Percentiles rank a stretch among this genome's conserved stretches.
These are phyloP conservation scores for Flaveria linearis DNA, from an alignment of 129 eudicot genomes.

Conservation along the genomic window DNA sequence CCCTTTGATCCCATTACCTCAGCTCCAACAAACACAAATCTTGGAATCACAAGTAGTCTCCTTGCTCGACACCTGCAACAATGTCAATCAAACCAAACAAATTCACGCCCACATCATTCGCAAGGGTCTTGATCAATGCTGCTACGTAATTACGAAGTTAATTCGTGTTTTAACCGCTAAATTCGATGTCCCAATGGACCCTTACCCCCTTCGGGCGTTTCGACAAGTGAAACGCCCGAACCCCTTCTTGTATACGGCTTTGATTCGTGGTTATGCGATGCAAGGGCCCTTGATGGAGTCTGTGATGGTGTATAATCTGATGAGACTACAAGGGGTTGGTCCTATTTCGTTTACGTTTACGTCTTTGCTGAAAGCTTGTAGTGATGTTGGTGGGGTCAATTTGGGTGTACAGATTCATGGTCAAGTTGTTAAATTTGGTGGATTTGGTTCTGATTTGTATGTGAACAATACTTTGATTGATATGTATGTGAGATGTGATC, in stretches of 20 bases:
- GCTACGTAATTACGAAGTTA: slow-evolving; percentile 58
- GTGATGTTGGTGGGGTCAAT: slow-evolving; percentile 28
- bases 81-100: slow-evolving; percentile 43
- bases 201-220: slow-evolving; percentile 49
- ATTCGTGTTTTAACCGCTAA: slow-evolving; percentile 46
- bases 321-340: slow-evolving; percentile 53
- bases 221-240: slow-evolving; percentile 56
- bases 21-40: slow-evolving; percentile 19
- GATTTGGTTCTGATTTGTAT: slow-evolving; percentile 53
- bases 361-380: slow-evolving; percentile 55
- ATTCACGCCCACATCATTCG: slow-evolving; percentile 62
- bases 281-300: slow-evolving; percentile 49
- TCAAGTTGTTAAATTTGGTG: slow-evolving; percentile 55
- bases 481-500: slow-evolving; percentile 62
- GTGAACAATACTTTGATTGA: slow-evolving; percentile 64
- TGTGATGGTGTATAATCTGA: slow-evolving; percentile 42
- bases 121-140: slow-evolving; percentile 49
- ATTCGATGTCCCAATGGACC: slow-evolving; percentile 46
- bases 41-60: slow-evolving; percentile 22
- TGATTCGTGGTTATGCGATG: slow-evolving; percentile 57
- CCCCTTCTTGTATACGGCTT: slow-evolving; percentile 66
- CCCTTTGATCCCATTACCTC: neutral
- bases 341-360: slow-evolving; percentile 71
- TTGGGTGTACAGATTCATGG: slow-evolving; percentile 68
- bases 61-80: slow-evolving; percentile 21